Base-by-base conservation (phyloP, 2,329 filamentous ascomycete species). In the Penicillium polonicum region DNA sequence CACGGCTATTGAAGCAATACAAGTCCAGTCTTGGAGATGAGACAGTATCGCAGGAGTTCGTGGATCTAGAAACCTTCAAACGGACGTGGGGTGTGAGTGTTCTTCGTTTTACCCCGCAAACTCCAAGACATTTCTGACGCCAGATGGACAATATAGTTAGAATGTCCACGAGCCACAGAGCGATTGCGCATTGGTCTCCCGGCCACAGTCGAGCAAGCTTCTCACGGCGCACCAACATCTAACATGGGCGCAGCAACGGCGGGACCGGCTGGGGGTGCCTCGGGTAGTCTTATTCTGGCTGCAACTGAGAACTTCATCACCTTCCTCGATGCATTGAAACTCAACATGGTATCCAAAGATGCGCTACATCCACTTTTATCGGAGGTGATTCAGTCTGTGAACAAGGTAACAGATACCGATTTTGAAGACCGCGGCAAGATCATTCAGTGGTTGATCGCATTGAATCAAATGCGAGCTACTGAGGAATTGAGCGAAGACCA, bases 231-330 rank as follows among this genome's bases (percentile, higher is more conserved):
- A 74, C 10, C 79, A 75, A 36, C 72, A 74, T 36, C 76, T 71
- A 58, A 76, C 79, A 65, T 67, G 66, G 71, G 50, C 12, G 21
- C 64, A 59, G 65, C 69, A 56, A 62, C 67, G 23, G 60, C 62
- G 36, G 57, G 68, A 17, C 59, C 62, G 66, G 60, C 67, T 45
- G 71, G 75, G 49, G 50, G 50, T 45, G 79, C 80, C 44, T 83
- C 83, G n/a, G 83, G 83, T 39, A 82, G 79, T 44, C 77, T 97
- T 36, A 95, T 97, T 58, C 80, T 95, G 42, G 88, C 93, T 63
- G 94, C 94, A 2, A 97, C 93, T 0, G 92, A 99, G 75, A 95
- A 97, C 74, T 99, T 99, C 74, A 99, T 99, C 75, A 99, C 94
- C 0, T 93, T 99, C 71, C 84, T 99, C 52, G 94, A 99, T 72